These are phyloP conservation scores for Arctium lappa DNA, from an alignment of 129 eudicot species.

Conservation along the genomic window DNA sequence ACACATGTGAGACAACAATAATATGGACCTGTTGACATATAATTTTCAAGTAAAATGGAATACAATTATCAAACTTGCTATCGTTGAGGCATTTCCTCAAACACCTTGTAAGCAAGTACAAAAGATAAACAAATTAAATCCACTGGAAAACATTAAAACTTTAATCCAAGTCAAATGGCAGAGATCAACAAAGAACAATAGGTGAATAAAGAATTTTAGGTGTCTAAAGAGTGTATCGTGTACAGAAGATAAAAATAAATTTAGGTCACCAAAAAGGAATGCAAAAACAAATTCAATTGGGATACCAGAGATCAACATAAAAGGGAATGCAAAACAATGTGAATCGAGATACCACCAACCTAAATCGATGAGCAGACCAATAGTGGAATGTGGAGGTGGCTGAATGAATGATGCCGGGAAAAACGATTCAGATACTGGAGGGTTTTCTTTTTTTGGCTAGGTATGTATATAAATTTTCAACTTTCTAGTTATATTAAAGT, in stretches of 20 bases:
- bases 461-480: too few species aligned
- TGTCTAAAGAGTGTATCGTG: too few species aligned
- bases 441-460: too few species aligned
- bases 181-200: background rate
- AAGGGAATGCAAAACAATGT: background rate
- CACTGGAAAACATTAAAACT: background rate
- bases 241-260: background rate
- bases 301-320: background rate
- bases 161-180: background rate
- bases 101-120: background rate
- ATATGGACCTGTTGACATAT: background rate
- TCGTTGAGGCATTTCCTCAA: background rate
- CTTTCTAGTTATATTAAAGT: too few species aligned
- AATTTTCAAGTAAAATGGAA: background rate
- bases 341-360: background rate
- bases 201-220: background rate
- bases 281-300: background rate
- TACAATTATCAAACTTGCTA: background rate
- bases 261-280: background rate
- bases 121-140: background rate
- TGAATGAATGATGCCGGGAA: too few species aligned
- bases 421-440: too few species aligned
- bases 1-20: too few species aligned
- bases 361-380: background rate
- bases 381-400: too few species aligned